Evolutionary conservation across 1,139 yeast genomes (phyloP).

Genomic region (Sugiyamaella paludigena): DNA sequence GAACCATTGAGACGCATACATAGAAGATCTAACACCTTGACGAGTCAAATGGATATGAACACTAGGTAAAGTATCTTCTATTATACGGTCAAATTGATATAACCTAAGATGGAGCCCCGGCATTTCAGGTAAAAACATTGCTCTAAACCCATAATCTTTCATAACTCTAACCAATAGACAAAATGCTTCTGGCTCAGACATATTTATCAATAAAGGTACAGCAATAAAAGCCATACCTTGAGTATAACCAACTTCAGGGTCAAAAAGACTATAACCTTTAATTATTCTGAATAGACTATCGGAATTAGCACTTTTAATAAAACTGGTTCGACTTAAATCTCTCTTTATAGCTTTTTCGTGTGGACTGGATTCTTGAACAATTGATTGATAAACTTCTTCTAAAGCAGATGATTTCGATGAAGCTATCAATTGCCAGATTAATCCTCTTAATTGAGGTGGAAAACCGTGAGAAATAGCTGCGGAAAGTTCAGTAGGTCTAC

Average conservation of each 20-base stretch:
- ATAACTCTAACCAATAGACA: slow-evolving; percentile 75
- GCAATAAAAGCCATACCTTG: slow-evolving; percentile 96
- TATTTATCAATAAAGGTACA: slow-evolving; percentile 77
- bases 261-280: slow-evolving; percentile 80
- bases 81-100: slow-evolving; percentile 82
- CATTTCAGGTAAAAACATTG: slow-evolving; percentile 83
- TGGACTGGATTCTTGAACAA: slow-evolving; percentile 52
- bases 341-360: slow-evolving; percentile 77
- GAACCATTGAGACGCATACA: slow-evolving; percentile 98
- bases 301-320: slow-evolving; percentile 52
- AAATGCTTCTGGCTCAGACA: slow-evolving; percentile 82
- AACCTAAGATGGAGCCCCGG: slow-evolving; percentile 82
- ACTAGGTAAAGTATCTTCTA: slow-evolving; percentile 67
- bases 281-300: slow-evolving; percentile 70
- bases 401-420: slow-evolving; percentile 69
- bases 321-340: slow-evolving; percentile 82
- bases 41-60: slow-evolving; percentile 72
- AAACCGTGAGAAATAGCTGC: slow-evolving; percentile 68
- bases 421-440: slow-evolving; percentile 90
- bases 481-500: slow-evolving; percentile 59
- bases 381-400: slow-evolving; percentile 63
- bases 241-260: slow-evolving; percentile 93
- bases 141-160: slow-evolving; percentile 78
- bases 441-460: slow-evolving; percentile 81
- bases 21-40: slow-evolving; percentile 83